These are phyloP conservation scores for Carex pumila DNA, from an alignment of 176 grass and related monocot genomes.

Conservation along the genomic window DNA sequence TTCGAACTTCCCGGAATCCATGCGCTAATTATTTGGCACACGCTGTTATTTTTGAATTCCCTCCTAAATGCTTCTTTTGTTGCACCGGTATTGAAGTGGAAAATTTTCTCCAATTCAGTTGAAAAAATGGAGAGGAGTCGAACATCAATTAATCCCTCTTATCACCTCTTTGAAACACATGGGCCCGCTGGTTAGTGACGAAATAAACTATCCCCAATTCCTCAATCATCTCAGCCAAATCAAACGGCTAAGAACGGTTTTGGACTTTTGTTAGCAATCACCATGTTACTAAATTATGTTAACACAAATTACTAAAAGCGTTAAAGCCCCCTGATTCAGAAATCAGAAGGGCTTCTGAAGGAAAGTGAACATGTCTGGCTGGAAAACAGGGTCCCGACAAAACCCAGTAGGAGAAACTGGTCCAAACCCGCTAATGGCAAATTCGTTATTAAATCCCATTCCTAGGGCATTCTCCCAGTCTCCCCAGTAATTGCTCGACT, in stretches of 20 bases:
- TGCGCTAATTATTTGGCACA: not conserved
- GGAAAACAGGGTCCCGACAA: constrained; percentile 23
- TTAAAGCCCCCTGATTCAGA: not conserved
- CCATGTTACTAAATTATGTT: not conserved
- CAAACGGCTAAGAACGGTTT: not conserved
- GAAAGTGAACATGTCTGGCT: constrained; percentile 51
- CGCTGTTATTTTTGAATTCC: not conserved
- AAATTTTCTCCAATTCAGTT: constrained; percentile 1
- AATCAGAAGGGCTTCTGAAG: constrained; percentile 52
- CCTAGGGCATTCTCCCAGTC: constrained; percentile 27
- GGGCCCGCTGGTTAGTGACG: constrained; percentile 15
- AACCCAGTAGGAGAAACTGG: constrained; percentile 25
- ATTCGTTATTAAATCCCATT: constrained; percentile 22
- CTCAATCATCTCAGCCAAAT: not conserved
- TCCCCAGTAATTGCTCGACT: constrained; percentile 23
- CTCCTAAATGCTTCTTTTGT: not conserved
- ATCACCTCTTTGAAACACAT: not conserved
- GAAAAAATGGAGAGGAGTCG: not conserved
- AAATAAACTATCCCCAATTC: not conserved
- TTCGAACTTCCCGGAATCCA: not conserved
- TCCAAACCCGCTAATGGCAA: constrained; percentile 11
- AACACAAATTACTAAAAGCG: constrained; percentile 1
- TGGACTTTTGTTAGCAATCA: not conserved
- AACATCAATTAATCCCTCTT: constrained; percentile 11
- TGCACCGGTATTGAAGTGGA: not conserved